Evolutionary conservation across 768 basidiomycete species (phyloP).

Genomic region (Auriscalpium vulgare): DNA sequence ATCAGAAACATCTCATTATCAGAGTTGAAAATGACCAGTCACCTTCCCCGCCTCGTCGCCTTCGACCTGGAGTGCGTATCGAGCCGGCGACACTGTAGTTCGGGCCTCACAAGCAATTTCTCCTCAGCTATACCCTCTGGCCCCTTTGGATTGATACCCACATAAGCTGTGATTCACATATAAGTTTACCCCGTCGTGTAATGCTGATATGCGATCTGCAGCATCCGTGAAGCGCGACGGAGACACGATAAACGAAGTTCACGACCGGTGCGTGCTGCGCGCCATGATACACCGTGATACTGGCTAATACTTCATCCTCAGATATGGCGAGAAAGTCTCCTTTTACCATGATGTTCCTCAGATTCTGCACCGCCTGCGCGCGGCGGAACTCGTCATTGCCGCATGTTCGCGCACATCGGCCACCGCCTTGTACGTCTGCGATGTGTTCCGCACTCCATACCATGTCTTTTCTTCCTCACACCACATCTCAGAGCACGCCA

Average conservation of each 20-base stretch:
- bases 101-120: constrained; percentile 3
- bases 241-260: constrained; percentile 37
- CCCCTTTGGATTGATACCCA: constrained; percentile 83
- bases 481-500: constrained; percentile 51
- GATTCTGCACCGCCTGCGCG: constrained; percentile 55
- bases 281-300: background rate
- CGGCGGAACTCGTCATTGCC: constrained; percentile 46
- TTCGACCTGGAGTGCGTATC: constrained; percentile 72
- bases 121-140: constrained; percentile 76
- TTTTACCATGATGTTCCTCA: constrained; percentile 75
- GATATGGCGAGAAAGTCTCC: constrained; percentile 45
- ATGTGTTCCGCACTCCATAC: too few relatives aligned
- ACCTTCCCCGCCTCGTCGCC: constrained; percentile 57
- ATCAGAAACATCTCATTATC: too few relatives aligned
- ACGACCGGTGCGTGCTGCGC: constrained; percentile 34
- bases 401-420: constrained; percentile 71
- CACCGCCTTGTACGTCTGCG: constrained; percentile 48
- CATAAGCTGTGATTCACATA: constrained; percentile 36
- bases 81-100: background rate
- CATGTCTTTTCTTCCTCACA: background rate
- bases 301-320: constrained; percentile 15
- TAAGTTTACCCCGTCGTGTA: background rate
- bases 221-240: constrained; percentile 46
- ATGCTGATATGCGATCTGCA: constrained; percentile 14
- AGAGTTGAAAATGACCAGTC: constrained; percentile 18